phyloP scores from a whole-genome alignment of 2,329 filamentous ascomycete genomes.

The Ceratocystiopsis sp. region DNA sequence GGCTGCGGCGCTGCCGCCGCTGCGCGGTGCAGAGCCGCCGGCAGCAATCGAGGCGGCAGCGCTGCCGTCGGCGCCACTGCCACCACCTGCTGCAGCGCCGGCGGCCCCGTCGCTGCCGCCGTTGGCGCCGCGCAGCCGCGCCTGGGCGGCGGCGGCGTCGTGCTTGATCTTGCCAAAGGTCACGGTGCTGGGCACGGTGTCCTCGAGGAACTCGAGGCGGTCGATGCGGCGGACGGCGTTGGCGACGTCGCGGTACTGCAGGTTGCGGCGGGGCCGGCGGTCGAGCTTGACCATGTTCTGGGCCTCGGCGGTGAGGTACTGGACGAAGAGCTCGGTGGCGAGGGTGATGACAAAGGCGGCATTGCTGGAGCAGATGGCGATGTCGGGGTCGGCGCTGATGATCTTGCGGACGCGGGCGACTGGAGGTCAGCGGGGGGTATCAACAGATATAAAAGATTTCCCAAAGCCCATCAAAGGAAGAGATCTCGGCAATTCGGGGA shows the following conservation, averaged over 20 bases:
- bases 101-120: background rate
- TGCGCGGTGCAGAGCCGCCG: background rate
- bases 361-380: constrained; percentile 75
- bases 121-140: constrained; percentile 20
- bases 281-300: constrained; percentile 83
- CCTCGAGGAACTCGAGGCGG: constrained; percentile 85
- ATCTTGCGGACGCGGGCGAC: constrained; percentile 95
- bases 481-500: too few relatives aligned
- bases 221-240: constrained; percentile 76
- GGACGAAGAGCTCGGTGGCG: constrained; percentile 82
- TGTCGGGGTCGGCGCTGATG: constrained; percentile 72
- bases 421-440: too few relatives aligned
- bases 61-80: background rate
- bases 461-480: too few relatives aligned
- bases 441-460: too few relatives aligned
- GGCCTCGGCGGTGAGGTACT: constrained; percentile 71
- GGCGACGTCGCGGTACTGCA: constrained; percentile 90
- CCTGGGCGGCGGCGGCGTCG: constrained; percentile 31
- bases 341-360: constrained; percentile 87
- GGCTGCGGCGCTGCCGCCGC: background rate
- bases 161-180: constrained; percentile 68
- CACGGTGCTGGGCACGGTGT: constrained; percentile 75
- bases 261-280: constrained; percentile 77
- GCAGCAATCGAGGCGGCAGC: background rate
- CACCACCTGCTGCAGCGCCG: background rate